A percentile compares a stretch with the other conserved stretches of the same genome.
Conservation (phyloP, 305 asterid species). For the Solanum aculeatissimum region DNA sequence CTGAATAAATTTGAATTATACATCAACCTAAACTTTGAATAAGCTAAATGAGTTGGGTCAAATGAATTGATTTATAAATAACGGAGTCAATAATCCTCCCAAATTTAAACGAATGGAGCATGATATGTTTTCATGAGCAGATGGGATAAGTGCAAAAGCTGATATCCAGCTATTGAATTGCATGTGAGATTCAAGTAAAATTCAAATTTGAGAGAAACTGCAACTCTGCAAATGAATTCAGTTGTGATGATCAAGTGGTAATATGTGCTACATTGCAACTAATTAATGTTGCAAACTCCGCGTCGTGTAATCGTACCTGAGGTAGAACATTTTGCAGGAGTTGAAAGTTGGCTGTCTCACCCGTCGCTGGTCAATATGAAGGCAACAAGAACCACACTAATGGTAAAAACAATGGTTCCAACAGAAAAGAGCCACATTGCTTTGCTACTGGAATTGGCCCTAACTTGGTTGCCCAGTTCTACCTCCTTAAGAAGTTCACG, state of each 20-base stretch:
- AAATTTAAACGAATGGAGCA: no score
- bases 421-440: constrained; percentile 68
- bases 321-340: neutral
- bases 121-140: no score
- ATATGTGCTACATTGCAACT: neutral
- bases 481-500: constrained; percentile 58
- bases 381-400: constrained; percentile 56
- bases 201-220: neutral
- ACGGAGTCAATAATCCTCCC: no score
- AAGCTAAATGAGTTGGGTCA: no score
- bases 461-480: constrained; percentile 29
- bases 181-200: neutral
- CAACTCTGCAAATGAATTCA: neutral
- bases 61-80: neutral
- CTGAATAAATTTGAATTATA: neutral
- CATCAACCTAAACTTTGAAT: neutral
- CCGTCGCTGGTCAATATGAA: constrained; percentile 77
- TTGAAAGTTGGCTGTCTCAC: constrained; percentile 11
- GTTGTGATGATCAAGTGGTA: neutral
- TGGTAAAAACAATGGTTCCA: constrained; percentile 54
- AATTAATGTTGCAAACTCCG: neutral
- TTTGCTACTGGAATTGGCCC: constrained; percentile 21
- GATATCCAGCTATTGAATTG: neutral
- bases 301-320: neutral
- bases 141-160: neutral